phyloP scores from a whole-genome alignment of 2,329 filamentous ascomycete genomes.

The Iodosphaeria phyllophila region DNA sequence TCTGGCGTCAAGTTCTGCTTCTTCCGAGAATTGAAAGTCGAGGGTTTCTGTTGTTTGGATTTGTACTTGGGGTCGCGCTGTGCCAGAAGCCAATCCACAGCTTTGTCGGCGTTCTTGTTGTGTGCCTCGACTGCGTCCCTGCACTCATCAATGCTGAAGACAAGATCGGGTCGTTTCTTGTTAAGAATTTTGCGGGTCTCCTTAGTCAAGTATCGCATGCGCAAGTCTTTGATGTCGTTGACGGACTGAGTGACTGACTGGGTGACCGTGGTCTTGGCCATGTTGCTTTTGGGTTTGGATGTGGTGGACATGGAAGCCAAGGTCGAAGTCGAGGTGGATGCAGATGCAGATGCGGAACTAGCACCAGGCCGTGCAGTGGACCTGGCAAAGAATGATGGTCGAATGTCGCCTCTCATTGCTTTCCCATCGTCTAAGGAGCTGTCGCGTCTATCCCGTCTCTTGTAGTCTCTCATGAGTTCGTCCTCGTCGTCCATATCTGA shows the following conservation, averaged over 20 bases:
- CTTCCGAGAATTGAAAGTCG: not conserved
- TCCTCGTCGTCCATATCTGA: too few species aligned
- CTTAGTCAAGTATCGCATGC: conserved; percentile 11
- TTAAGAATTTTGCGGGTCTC: conserved; percentile 12
- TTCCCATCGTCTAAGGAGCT: conserved; percentile 13
- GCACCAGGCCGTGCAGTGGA: conserved; percentile 8
- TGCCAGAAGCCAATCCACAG: too few species aligned
- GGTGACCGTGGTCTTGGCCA: conserved; percentile 8
- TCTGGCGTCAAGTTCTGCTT: conserved; percentile 2
- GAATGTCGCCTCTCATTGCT: conserved; percentile 14
- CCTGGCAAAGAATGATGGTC: conserved; percentile 13
- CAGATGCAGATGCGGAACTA: too few species aligned
- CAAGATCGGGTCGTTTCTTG: conserved; percentile 9
- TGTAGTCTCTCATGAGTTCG: conserved; percentile 13
- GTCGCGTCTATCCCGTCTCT: conserved; percentile 12
- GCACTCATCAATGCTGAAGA: conserved; percentile 11
- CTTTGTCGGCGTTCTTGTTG: conserved; percentile 1
- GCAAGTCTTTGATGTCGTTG: conserved; percentile 12
- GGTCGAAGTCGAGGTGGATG: conserved; percentile 4
- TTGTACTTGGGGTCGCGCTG: too few species aligned
- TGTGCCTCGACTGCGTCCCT: conserved; percentile 10
- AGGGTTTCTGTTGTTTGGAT: too few species aligned
- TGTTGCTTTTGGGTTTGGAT: conserved; percentile 1
- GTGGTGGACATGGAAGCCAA: conserved; percentile 1
- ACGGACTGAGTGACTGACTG: too few species aligned